Conservation (phyloP, 2,329 filamentous ascomycete species). For the Diaporthe ampelina region DNA sequence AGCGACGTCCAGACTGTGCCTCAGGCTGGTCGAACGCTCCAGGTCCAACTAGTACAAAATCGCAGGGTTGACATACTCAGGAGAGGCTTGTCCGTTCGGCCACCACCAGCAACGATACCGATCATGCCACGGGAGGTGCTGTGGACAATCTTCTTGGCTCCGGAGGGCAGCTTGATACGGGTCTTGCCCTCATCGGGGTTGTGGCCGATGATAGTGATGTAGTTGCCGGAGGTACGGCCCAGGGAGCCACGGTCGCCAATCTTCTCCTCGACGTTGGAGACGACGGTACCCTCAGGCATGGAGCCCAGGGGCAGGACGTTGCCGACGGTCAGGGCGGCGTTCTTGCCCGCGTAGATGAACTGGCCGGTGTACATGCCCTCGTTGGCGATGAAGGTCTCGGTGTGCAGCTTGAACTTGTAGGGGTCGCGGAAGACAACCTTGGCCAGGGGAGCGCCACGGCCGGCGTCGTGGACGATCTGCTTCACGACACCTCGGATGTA, state of each 20-base stretch:
- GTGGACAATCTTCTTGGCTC: conserved; percentile 98
- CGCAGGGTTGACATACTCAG: conserved; percentile 74
- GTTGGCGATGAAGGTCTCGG: conserved; percentile 99
- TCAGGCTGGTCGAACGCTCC: conserved; percentile 20
- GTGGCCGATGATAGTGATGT: conserved; percentile 97
- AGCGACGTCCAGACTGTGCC: not conserved
- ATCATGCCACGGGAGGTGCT: conserved; percentile 97
- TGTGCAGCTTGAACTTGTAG: conserved; percentile 97
- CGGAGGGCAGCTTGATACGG: conserved; percentile 98
- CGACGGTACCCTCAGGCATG: conserved; percentile 98
- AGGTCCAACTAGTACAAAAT: conserved; percentile 39
- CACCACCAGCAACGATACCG: conserved; percentile 98
- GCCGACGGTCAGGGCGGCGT: conserved; percentile 95
- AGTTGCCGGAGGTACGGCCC: conserved; percentile 98
- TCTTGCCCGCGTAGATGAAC: conserved; percentile 99
- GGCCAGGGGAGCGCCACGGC: conserved; percentile 97
- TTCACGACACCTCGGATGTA: conserved; percentile 98
- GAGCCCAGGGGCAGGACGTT: conserved; percentile 96
- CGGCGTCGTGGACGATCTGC: conserved; percentile 99
- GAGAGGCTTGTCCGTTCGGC: conserved; percentile 99
- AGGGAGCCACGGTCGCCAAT: conserved; percentile 95
- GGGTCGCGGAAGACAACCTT: conserved; percentile 97
- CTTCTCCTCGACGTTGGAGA: conserved; percentile 99
- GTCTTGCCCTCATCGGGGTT: conserved; percentile 99
- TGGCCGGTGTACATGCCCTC: conserved; percentile 99